phyloP scores from a whole-genome alignment of 768 basidiomycete species.

The Suillus occidentalis region DNA sequence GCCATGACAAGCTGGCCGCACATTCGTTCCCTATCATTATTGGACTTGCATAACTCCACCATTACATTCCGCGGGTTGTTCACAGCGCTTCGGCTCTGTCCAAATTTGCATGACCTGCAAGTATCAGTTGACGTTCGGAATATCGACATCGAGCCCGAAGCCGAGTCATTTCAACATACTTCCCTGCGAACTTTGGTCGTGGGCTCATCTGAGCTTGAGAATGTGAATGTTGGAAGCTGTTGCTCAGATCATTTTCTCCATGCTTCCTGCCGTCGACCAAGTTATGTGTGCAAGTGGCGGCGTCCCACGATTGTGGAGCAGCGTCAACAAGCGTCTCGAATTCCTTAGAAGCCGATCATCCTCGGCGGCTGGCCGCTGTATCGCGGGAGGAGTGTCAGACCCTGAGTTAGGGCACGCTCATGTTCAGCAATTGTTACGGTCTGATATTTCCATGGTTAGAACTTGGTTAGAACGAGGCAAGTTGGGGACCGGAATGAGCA shows the following conservation, averaged over 20 bases:
- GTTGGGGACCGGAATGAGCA: background rate
- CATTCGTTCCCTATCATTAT: background rate
- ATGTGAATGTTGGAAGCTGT: background rate
- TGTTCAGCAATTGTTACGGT: background rate
- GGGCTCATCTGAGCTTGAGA: background rate
- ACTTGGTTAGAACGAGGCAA: no score
- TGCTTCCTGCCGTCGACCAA: background rate
- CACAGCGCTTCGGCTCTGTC: background rate
- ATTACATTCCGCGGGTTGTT: background rate
- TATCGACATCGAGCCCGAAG: background rate
- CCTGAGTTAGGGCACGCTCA: background rate
- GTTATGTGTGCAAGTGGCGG: background rate
- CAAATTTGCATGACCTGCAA: background rate
- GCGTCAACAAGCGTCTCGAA: background rate
- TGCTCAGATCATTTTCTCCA: background rate
- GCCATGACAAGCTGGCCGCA: constrained; percentile 1
- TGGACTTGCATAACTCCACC: background rate
- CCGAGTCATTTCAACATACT: background rate
- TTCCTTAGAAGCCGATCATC: background rate
- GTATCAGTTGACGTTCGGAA: background rate
- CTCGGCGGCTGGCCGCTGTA: background rate
- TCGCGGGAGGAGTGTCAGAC: background rate
- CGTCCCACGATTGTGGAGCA: background rate
- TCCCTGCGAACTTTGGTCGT: background rate
- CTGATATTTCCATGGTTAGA: background rate